These are phyloP conservation scores for Phytophthora sansomeana DNA, from an alignment of 352 stramenopile species.

Conservation along the genomic window DNA sequence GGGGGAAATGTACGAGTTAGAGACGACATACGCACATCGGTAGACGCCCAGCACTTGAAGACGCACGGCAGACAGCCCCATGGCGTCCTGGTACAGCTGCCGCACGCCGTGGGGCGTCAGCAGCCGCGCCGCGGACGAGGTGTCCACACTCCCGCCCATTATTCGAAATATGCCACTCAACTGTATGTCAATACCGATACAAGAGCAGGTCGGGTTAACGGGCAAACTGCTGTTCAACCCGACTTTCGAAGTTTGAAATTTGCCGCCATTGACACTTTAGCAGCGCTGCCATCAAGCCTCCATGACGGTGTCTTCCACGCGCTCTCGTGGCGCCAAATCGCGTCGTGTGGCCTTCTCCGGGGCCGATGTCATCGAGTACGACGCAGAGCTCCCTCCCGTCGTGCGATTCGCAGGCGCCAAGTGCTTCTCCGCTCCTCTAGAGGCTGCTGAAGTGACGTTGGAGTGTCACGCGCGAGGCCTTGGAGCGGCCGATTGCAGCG, in stretches of 20 bases:
- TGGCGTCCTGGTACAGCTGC: conserved; percentile 31
- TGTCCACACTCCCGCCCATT: conserved; percentile 1
- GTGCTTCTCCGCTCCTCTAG: not conserved
- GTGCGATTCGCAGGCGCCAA: conserved; percentile 23
- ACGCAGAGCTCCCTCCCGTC: conserved; percentile 52
- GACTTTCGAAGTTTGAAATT: conserved; percentile 5
- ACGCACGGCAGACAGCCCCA: conserved; percentile 8
- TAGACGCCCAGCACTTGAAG: conserved; percentile 67
- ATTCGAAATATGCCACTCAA: conserved; percentile 7
- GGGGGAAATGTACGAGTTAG: too few species aligned
- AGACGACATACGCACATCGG: conserved; percentile 48
- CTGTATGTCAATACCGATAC: not conserved
- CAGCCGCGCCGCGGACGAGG: not conserved
- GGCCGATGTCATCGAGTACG: conserved; percentile 68
- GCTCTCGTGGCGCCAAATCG: not conserved
- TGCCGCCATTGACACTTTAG: not conserved
- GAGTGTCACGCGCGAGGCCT: conserved; percentile 59
- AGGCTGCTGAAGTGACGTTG: conserved; percentile 21
- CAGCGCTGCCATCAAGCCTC: not conserved
- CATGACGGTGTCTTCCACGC: not conserved
- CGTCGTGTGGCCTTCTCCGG: conserved; percentile 60
- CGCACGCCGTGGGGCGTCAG: conserved; percentile 53
- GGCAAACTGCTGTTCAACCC: not conserved
- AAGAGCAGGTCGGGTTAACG: not conserved
- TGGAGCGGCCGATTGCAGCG: not conserved